These are phyloP conservation scores for Beauveria medogensis DNA, from an alignment of 2,329 filamentous ascomycete species.

Conservation along the genomic window DNA sequence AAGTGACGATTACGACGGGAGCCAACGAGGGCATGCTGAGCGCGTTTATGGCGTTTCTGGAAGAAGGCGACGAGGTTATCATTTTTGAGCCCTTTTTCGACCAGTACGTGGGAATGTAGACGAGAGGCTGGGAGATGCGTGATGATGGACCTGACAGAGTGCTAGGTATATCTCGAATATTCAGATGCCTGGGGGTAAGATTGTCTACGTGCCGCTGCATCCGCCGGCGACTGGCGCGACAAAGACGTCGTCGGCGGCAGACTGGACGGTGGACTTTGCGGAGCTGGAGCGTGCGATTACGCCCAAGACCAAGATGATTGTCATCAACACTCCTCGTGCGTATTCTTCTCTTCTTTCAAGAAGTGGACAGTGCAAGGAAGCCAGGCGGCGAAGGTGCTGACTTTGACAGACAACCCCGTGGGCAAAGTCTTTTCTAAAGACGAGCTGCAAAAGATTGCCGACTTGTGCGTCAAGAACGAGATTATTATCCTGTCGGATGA, in stretches of 20 bases:
- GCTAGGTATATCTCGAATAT: conserved; percentile 88
- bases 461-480: conserved; percentile 84
- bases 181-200: conserved; percentile 92
- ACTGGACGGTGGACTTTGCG: conserved; percentile 82
- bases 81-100: conserved; percentile 99
- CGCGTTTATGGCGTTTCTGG: conserved; percentile 96
- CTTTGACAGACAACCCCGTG: conserved; percentile 70
- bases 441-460: conserved; percentile 77
- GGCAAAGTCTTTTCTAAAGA: conserved; percentile 87
- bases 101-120: conserved; percentile 52
- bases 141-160: neutral
- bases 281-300: conserved; percentile 77
- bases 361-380: neutral
- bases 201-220: conserved; percentile 91
- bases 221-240: conserved; percentile 73
- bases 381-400: conserved; percentile 11
- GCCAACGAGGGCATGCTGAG: conserved; percentile 90
- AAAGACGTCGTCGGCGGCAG: conserved; percentile 73
- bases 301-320: conserved; percentile 89
- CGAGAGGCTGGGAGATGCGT: neutral
- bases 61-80: conserved; percentile 91
- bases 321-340: conserved; percentile 65
- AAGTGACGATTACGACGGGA: conserved; percentile 89
- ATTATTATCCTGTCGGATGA: conserved; percentile 89
- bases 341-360: neutral